Evolutionary conservation across 768 basidiomycete genomes (phyloP), one percentile per base, ranked within the genome.

Genomic region (Phylloporus arenicola): DNA sequence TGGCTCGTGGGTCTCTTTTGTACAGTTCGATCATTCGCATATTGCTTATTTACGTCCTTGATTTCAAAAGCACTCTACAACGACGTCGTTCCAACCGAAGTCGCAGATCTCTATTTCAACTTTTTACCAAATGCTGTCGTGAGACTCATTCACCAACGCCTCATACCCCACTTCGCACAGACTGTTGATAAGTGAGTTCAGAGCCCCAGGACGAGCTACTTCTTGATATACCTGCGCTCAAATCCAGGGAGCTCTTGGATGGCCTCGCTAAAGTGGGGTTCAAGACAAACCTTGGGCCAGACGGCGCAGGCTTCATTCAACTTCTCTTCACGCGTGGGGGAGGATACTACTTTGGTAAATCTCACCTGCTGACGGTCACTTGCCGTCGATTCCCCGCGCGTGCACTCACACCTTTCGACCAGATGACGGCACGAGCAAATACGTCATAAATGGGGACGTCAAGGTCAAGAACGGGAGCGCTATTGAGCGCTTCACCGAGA

Each of bases 381-480:
- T 6, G n/a, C n/a, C 12, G 5, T 0, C 16, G 8, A 24, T 17
- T 5, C 35, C 29, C 29, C 3, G 5, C 12, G 11, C 16, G 14
- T 25, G 27, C 6, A 4, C 29, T 45, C 2, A 41, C 12, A 3
- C 17, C 7, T n/a, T 3, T 27, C 4, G 14, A 22, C 39, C 34
- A 70, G 70, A 69, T n/a, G 56, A 57, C 9, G 77, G 75, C 11
- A 72, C 73, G 1, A 71, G 73, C 44, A 65, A 72, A 47, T 63
- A 72, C 47, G 72, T 79, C 55, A 69, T 68, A 17, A 62, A 75
- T 19, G 76, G 79, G 14, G 68, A 71, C 40, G 77, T 81, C 66
- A 77, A 77, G 57, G 54, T 81, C 61, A 79, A 77, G 67, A 72
- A 63, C 54, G 79, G 75, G 24, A 61, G 67, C 10, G 45, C 54